These are phyloP conservation scores for Neonectria neomacrospora DNA, from an alignment of 2,329 filamentous ascomycete genomes.

Conservation along the genomic window DNA sequence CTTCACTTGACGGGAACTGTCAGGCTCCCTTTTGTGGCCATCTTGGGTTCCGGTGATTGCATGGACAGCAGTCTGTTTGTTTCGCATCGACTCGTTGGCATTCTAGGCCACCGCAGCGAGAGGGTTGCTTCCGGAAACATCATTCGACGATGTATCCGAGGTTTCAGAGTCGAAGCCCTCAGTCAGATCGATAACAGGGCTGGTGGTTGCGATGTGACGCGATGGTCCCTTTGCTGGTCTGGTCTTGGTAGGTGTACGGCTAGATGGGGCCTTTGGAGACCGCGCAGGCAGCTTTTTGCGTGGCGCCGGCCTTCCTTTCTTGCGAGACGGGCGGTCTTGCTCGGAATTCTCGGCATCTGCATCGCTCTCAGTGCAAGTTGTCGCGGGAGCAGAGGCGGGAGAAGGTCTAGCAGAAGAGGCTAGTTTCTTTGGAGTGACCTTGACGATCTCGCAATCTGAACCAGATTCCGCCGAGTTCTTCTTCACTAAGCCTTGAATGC, in stretches of 20 bases:
- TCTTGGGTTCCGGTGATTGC: not conserved
- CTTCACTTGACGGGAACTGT: not conserved
- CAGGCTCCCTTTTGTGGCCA: not conserved
- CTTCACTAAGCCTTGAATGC: not conserved
- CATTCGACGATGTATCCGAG: not conserved
- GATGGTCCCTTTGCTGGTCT: not conserved
- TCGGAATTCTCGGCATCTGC: constrained; percentile 16
- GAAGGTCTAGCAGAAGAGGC: not conserved
- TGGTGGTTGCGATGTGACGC: not conserved
- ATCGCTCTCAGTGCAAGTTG: constrained; percentile 7
- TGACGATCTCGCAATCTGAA: constrained; percentile 26
- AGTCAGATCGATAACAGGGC: constrained; percentile 4
- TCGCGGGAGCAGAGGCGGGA: not conserved
- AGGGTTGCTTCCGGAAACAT: not conserved
- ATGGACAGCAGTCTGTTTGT: not conserved
- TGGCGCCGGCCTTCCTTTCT: not conserved
- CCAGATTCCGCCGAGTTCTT: not conserved
- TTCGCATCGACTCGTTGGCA: not conserved
- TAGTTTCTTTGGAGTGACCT: constrained; percentile 10
- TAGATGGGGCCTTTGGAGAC: not conserved
- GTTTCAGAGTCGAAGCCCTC: not conserved
- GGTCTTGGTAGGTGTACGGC: not conserved
- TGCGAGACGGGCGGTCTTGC: not conserved
- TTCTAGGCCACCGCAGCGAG: not conserved
- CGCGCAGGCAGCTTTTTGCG: not conserved